phyloP scores from a whole-genome alignment of 352 stramenopile species.

The Phytopythium helicoides region DNA sequence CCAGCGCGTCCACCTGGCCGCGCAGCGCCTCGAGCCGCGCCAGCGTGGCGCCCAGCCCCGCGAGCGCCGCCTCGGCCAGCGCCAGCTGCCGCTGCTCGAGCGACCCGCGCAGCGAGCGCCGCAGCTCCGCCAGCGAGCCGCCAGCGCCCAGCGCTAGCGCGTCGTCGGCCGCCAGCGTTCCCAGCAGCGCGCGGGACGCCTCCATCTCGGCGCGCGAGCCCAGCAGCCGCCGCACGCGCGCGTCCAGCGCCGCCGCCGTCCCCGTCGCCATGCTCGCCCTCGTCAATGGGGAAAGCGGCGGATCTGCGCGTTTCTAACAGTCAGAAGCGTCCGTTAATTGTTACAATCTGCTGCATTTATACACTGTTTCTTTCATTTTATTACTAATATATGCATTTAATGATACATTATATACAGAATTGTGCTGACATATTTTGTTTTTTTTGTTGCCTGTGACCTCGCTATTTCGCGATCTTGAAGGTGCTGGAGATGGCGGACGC shows the following conservation, averaged over 20 bases:
- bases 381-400: no score
- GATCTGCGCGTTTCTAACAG: no score
- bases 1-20: conserved; percentile 36
- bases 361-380: no score
- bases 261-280: background rate
- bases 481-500: conserved; percentile 17
- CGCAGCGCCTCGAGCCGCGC: conserved; percentile 31
- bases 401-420: no score
- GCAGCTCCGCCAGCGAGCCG: conserved; percentile 36
- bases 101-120: conserved; percentile 40
- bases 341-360: no score
- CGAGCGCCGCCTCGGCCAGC: conserved; percentile 44
- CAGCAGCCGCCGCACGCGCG: conserved; percentile 65
- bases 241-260: conserved; percentile 33
- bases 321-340: no score
- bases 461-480: no score
- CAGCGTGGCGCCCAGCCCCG: conserved; percentile 42
- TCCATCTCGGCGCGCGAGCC: conserved; percentile 58
- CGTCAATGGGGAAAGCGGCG: no score
- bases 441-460: no score
- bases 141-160: conserved; percentile 13
- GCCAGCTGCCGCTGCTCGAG: conserved; percentile 54
- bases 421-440: no score
- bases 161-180: conserved; percentile 42
- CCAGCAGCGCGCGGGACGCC: conserved; percentile 53